Percentiles rank a stretch among this genome's conserved stretches.
These are phyloP conservation scores for Metschnikowia borealis DNA, from an alignment of 805 yeast genomes.

Conservation along the genomic window DNA sequence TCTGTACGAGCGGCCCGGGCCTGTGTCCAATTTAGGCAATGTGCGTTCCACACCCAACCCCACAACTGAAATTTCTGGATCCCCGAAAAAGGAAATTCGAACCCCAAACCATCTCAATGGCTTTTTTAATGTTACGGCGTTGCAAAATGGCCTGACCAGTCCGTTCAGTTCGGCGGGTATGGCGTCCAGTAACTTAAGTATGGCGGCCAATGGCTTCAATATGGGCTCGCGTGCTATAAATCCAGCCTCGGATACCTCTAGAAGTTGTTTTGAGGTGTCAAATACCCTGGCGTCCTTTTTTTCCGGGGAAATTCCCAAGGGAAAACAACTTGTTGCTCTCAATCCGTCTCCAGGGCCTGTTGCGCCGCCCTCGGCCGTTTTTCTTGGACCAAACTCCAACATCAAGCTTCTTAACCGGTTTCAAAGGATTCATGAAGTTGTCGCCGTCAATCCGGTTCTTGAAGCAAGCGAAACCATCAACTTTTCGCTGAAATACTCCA, in stretches of 20 bases:
- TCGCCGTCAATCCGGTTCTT: conserved; percentile 16
- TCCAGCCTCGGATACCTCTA: no score
- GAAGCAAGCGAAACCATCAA: conserved; percentile 6
- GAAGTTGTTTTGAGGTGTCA: no score
- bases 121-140: no score
- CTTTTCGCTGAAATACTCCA: conserved; percentile 11
- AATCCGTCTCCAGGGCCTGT: background rate
- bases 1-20: conserved; percentile 5
- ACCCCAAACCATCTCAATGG: no score
- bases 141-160: no score
- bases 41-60: background rate
- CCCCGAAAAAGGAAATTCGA: no score
- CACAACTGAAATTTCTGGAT: no score
- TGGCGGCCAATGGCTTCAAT: no score
- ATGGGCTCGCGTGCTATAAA: no score
- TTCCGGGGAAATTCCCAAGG: background rate
- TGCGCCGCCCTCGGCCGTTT: background rate
- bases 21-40: background rate
- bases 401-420: conserved; percentile 6
- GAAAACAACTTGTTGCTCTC: background rate
- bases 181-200: no score
- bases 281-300: background rate
- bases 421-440: background rate
- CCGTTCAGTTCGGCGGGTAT: no score
- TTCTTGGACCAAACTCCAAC: conserved; percentile 9